Evolutionary conservation across 192 early-diverging fungal genomes (phyloP), one percentile per base, ranked within the genome.

Genomic region (Linnemannia zychae): DNA sequence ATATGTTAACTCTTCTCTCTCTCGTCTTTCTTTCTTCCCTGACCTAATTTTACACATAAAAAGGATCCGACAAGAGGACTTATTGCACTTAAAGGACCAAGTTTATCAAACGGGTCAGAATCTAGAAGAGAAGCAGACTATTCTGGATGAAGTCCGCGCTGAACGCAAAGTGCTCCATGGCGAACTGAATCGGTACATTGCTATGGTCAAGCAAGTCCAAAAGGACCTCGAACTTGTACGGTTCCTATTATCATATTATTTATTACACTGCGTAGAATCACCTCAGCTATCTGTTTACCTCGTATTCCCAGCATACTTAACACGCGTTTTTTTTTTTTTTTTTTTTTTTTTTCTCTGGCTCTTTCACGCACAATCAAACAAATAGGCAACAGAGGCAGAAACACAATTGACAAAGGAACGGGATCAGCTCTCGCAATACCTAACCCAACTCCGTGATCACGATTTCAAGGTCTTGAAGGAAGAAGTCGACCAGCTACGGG

Each of bases 181-280:
- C 28, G 83, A 85, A 60, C 65, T 85, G 34, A 31, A 46, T 15
- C 72, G 78, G 16, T 79, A 85, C 36, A 71, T 85, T 22, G 60
- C 49, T 70, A 85, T 85, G 83, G 74, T 85, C 38, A 76, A 76
- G 31, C 83, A 85, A 49, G 53, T 85, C 34, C 83, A 79, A 57
- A 85, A 79, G 50, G 83, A 85, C 38, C 49, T 76, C 50, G 83
- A 78, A 3, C 69, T 85, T 12, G 83, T 85, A 85, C 65, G 72
- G 36, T 47, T 44, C 36, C 22, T 71, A 28, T 47, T 67, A 7
- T 53, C 53, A 20, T 70, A 53, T 68, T 34, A 52, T 46, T 67
- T 37, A 52, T 38, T 37, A n/a, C n/a, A n/a, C n/a, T n/a, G n/a
- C n/a, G n/a, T n/a, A n/a, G n/a, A n/a, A n/a, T n/a, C n/a, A n/a